Evolutionary conservation across 106 monocot genomes (phyloP).

Genomic region (Triglochin maritima): DNA sequence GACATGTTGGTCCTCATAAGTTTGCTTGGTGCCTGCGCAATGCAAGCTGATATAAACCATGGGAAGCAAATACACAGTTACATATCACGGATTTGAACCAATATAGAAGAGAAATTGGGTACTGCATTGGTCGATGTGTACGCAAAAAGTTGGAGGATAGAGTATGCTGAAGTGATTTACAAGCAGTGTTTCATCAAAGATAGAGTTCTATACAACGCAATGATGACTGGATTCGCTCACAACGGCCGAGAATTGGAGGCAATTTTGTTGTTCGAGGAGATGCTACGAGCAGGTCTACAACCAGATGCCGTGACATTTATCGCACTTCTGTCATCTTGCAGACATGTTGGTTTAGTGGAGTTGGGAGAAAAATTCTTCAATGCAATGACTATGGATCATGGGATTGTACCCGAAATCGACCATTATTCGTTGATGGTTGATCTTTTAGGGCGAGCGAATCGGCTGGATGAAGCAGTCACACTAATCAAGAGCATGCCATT

Average conservation of each 20-base stretch:
- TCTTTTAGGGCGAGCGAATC: slow-evolving; percentile 14
- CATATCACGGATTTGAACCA: not conserved
- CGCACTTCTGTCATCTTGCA: slow-evolving; percentile 20
- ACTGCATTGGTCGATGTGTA: slow-evolving; percentile 17
- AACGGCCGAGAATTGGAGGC: slow-evolving; percentile 10
- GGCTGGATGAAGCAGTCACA: slow-evolving; percentile 6
- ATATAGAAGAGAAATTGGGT: slow-evolving; percentile 1
- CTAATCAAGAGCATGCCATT: slow-evolving; percentile 11
- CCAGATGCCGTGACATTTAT: slow-evolving; percentile 16
- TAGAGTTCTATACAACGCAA: slow-evolving; percentile 11
- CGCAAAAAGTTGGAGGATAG: slow-evolving; percentile 16
- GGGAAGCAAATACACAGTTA: slow-evolving; percentile 13
- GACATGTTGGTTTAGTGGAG: slow-evolving; percentile 18
- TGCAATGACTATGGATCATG: slow-evolving; percentile 6
- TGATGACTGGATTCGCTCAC: slow-evolving; percentile 20
- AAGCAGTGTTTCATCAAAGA: slow-evolving; percentile 2
- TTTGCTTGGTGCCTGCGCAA: slow-evolving; percentile 7
- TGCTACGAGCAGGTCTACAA: not conserved
- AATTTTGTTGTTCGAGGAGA: slow-evolving; percentile 11
- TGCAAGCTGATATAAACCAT: slow-evolving; percentile 6
- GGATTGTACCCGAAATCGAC: slow-evolving; percentile 10
- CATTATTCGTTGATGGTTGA: slow-evolving; percentile 25
- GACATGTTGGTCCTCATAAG: slow-evolving; percentile 7
- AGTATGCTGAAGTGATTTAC: slow-evolving; percentile 7
- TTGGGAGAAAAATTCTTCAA: slow-evolving; percentile 12